Base-by-base conservation (phyloP, 257 asterid species). In the Osmanthus fragrans region DNA sequence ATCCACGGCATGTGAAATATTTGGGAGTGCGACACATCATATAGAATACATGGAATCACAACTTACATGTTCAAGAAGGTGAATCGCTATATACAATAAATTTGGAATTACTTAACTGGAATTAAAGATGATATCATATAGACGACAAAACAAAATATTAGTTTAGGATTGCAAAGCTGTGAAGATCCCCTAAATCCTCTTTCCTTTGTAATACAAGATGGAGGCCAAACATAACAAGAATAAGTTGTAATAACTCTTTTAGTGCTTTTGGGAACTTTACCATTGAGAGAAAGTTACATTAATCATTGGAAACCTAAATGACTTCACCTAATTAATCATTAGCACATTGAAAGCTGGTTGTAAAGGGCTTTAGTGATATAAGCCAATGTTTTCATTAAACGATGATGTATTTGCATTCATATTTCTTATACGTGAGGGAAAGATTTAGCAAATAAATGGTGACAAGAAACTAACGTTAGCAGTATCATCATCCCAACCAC, bases 271-370 rank as follows among this genome's bases (percentile, higher is more conserved):
- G 36, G 39, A 74, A 45, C 9, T 33, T n/a, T 69, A 40, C 65
- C 67, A 47, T 16, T 72, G 16, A 25, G 15, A 47, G 79, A 64
- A 82, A 80, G 34, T 4, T 73, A 70, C 51, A 72, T 40, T 77
- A 85, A 84, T 85, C 82, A 80, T 84, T 75, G 75, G 80, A 67
- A 76, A 19, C 73, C 32, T 56, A 21, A 74, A 72, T 82, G 87
- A 77, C 84, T 76, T 83, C 85, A 80, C 75, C 54, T 68, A 60
- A 33, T 70, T 73, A 81, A 84, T 87, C 81, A 87, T 87, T 87
- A 37, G 77, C 80, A 76, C 79, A 80, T 80, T 82, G 77, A 70
- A 74, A 47, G 63, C 70, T 72, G n/a, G 69, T 76, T 73, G 15
- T 60, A 76, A 29, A 65, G n/a, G 37, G 60, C 71, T 76, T 30